Conservation (phyloP, 306 rosid genomes). For the Canavalia gladiata region DNA sequence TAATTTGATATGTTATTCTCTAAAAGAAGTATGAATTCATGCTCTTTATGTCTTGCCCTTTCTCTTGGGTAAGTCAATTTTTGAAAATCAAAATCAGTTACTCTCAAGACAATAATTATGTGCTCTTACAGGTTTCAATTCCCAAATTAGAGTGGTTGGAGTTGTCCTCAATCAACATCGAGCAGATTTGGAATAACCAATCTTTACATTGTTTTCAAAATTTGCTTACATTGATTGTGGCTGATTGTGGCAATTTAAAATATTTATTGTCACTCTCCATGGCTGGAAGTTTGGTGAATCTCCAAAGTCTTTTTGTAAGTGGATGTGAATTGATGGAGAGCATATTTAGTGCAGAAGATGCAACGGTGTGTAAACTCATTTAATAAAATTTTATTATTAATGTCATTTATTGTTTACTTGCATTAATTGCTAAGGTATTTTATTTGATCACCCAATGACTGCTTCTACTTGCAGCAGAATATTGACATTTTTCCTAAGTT, state of each 20-base stretch:
- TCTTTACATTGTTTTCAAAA: constrained; percentile 7
- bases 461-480: background rate
- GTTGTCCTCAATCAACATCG: constrained; percentile 29
- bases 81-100: background rate
- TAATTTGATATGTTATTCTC: background rate
- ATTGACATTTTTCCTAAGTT: constrained; percentile 32
- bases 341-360: constrained; percentile 5
- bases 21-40: background rate
- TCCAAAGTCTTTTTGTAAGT: constrained; percentile 29
- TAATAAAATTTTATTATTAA: background rate
- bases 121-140: constrained; percentile 28
- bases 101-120: background rate
- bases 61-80: background rate
- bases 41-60: background rate
- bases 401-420: background rate
- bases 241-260: constrained; percentile 1
- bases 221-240: constrained; percentile 10
- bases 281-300: constrained; percentile 24
- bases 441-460: background rate
- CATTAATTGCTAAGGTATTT: background rate
- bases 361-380: background rate
- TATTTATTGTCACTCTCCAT: constrained; percentile 38
- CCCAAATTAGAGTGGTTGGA: constrained; percentile 46
- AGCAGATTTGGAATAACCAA: constrained; percentile 35
- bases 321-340: constrained; percentile 33